A percentile compares a stretch with the other conserved stretches of the same genome.
phyloP scores from a whole-genome alignment of 2,329 filamentous ascomycete genomes.

The Aspergillus sp. region DNA sequence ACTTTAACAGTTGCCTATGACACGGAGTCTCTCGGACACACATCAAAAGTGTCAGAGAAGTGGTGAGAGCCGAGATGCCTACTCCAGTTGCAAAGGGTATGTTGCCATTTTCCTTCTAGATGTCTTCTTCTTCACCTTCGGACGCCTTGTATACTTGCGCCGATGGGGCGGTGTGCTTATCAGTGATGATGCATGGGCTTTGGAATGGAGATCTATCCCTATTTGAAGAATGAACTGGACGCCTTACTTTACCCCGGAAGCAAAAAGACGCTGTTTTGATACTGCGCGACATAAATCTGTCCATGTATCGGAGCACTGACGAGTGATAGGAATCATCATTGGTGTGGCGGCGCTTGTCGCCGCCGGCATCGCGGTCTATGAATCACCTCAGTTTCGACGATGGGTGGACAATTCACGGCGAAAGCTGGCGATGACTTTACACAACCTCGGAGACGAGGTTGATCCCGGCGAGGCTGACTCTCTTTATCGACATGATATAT shows the following conservation, averaged over 20 bases:
- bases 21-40: not conserved
- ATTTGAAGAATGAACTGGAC: conserved; percentile 3
- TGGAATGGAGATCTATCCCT: not conserved
- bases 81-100: conserved; percentile 50
- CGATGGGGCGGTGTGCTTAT: conserved; percentile 33
- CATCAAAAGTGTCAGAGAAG: not conserved
- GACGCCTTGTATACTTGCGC: not conserved
- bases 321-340: conserved; percentile 58
- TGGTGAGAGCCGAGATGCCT: conserved; percentile 37
- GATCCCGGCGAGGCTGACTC: conserved; percentile 45
- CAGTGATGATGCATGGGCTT: conserved; percentile 18
- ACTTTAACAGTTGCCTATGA: conserved; percentile 3
- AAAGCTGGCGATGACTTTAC: conserved; percentile 60
- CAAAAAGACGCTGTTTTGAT: not conserved
- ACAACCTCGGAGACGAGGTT: conserved; percentile 61
- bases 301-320: conserved; percentile 14
- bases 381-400: conserved; percentile 62
- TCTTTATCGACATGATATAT: conserved; percentile 41
- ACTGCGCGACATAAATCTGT: not conserved
- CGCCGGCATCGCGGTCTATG: conserved; percentile 63
- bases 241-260: not conserved
- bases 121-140: not conserved
- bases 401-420: conserved; percentile 63
- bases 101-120: conserved; percentile 16
- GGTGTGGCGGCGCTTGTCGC: conserved; percentile 62